A percentile compares a stretch with the other conserved stretches of the same genome.
These are phyloP conservation scores for Microdochium trichocladiopsis DNA, from an alignment of 2,329 filamentous ascomycete genomes.

Conservation along the genomic window DNA sequence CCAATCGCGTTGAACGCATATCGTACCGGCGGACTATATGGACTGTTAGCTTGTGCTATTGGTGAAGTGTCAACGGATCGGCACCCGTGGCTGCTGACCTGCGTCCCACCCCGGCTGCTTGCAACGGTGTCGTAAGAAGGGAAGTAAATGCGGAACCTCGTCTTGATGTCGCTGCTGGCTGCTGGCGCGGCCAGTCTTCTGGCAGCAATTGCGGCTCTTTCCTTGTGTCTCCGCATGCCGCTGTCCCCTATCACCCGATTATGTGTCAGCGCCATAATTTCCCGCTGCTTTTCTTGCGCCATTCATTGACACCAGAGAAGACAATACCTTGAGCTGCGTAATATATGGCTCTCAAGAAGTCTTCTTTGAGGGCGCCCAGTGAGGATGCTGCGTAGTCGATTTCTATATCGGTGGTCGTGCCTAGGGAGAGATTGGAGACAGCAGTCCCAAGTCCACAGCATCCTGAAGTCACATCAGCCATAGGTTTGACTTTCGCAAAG, in stretches of 20 bases:
- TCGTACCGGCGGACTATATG: conserved; percentile 64
- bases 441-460: conserved; percentile 66
- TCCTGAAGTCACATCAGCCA: conserved; percentile 34
- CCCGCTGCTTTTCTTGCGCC: too few species aligned
- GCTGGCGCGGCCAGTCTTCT: conserved; percentile 18
- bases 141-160: conserved; percentile 70
- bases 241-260: conserved; percentile 24
- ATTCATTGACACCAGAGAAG: too few species aligned
- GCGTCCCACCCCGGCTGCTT: conserved; percentile 54
- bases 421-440: conserved; percentile 56
- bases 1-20: conserved; percentile 69
- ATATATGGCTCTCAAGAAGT: conserved; percentile 54
- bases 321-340: conserved; percentile 44
- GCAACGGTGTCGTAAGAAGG: conserved; percentile 66
- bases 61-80: conserved; percentile 4
- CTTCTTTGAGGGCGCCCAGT: conserved; percentile 65
- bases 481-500: too few species aligned
- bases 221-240: conserved; percentile 37
- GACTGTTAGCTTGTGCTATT: background rate
- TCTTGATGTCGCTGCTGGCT: conserved; percentile 19
- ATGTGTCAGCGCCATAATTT: background rate
- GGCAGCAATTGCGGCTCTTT: conserved; percentile 23
- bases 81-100: conserved; percentile 38
- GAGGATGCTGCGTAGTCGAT: conserved; percentile 79
- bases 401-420: conserved; percentile 46